Percentiles rank a stretch among this genome's conserved stretches.
Evolutionary conservation across 805 yeast species (phyloP).

Genomic region (Metschnikowia picachoensis): DNA sequence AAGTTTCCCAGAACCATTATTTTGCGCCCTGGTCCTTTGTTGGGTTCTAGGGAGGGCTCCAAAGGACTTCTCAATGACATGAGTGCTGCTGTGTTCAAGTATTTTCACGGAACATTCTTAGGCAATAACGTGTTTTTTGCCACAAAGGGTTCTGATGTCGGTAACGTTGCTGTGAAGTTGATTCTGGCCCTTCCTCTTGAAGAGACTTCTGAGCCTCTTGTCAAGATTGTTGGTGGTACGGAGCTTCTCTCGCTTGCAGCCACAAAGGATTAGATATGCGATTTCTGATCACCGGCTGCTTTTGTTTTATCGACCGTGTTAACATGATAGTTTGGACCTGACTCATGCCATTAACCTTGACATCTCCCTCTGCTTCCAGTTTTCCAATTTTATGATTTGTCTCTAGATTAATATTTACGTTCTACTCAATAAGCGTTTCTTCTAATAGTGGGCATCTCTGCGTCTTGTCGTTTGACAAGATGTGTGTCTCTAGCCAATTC

Average conservation of each 20-base stretch:
- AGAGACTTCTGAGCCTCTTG: slow-evolving; percentile 18
- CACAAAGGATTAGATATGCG: not conserved
- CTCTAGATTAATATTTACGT: too few relatives aligned
- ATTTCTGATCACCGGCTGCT: too few relatives aligned
- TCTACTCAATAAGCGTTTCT: too few relatives aligned
- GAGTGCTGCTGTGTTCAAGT: slow-evolving; percentile 28
- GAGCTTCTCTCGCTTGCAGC: slow-evolving; percentile 22
- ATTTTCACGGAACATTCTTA: slow-evolving; percentile 17
- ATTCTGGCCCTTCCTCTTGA: slow-evolving; percentile 24
- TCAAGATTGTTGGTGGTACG: slow-evolving; percentile 19
- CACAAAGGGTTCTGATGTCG: slow-evolving; percentile 64
- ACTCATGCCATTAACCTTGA: too few relatives aligned
- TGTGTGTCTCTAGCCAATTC: slow-evolving; percentile 37
- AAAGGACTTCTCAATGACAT: slow-evolving; percentile 22
- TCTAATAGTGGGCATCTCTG: slow-evolving; percentile 19
- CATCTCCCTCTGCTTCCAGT: too few relatives aligned
- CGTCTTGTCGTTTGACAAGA: slow-evolving; percentile 23
- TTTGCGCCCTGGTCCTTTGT: slow-evolving; percentile 69
- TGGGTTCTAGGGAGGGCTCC: slow-evolving; percentile 54
- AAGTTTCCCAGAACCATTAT: slow-evolving; percentile 71
- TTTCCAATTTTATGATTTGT: too few relatives aligned
- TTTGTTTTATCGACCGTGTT: too few relatives aligned
- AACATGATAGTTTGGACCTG: too few relatives aligned
- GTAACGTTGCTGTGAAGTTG: slow-evolving; percentile 47
- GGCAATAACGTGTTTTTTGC: slow-evolving; percentile 31